Conservation (phyloP, 257 asterid species). For the Striga asiatica region DNA sequence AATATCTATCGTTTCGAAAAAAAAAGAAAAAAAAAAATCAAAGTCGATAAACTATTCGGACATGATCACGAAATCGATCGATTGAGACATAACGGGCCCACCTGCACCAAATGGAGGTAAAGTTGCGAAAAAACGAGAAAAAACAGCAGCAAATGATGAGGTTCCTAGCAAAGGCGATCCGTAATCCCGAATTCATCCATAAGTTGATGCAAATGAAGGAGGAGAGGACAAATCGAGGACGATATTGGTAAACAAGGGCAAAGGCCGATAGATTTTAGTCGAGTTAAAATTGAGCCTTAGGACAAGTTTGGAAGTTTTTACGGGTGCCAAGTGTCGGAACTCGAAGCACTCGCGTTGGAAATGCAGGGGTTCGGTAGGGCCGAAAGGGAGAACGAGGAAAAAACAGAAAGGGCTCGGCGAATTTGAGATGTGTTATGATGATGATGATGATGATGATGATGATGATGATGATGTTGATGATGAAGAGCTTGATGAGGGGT, state of each 20-base stretch:
- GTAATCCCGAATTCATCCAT: constrained; percentile 42
- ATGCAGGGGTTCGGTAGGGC: constrained; percentile 59
- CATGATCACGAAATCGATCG: constrained; percentile 36
- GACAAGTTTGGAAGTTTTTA: no score
- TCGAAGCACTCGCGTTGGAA: constrained; percentile 61
- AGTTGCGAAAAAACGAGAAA: constrained; percentile 45
- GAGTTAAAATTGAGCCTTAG: not conserved
- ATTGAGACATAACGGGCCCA: constrained; percentile 43
- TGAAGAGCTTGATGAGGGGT: constrained; percentile 45
- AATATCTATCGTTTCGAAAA: no score
- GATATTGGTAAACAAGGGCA: constrained; percentile 28
- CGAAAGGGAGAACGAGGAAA: constrained; percentile 25
- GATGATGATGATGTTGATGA: constrained; percentile 1
- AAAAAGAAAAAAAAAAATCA: no score
- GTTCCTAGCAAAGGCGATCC: constrained; percentile 63
- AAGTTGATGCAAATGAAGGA: constrained; percentile 38
- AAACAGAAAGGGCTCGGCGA: no score
- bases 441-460: no score
- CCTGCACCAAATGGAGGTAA: constrained; percentile 37
- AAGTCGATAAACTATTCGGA: constrained; percentile 40
- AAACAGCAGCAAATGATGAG: no score
- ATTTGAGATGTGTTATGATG: no score
- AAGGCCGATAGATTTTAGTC: constrained; percentile 31
- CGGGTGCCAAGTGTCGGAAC: constrained; percentile 40
- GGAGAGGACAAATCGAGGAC: constrained; percentile 30